Base-by-base conservation (phyloP, 2,329 filamentous ascomycete species). In the Phaeosphaeria sp. region DNA sequence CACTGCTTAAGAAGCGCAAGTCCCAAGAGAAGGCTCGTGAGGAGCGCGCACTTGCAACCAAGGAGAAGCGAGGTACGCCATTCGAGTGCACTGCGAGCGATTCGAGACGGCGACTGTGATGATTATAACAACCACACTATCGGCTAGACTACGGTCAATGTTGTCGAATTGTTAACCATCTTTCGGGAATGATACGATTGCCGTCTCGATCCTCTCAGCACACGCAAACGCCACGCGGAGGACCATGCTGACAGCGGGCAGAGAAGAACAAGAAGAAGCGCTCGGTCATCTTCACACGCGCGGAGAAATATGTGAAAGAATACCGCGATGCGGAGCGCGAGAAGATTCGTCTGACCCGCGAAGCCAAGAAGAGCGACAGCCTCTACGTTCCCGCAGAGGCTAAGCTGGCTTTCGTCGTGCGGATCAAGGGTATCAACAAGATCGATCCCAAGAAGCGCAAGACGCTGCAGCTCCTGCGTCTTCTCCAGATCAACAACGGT, bases 391-490 rank as follows among this genome's bases (percentile, higher is more conserved):
- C 92, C 68, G 93, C 92, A 67, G 93, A 99, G 88, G 84, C 91
- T 80, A 97, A 97, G 86, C 87, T 99, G 78, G 93, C 94, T 85
- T 99, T 99, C 82, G 89, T 99, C 76, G 85, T 98, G 83, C 94
- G 95, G 82, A 99, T 99, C 88, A 99, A 99, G 92, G 95, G 89
- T 96, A 98, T 99, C 93, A 98, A 98, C 92, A 99, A 99, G 91
- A 98, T 99, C 77, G 89, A 96, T 80, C 95, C 95, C 76, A 98
- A 99, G 91, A 96, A 96, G 83, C 93, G 95, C 88, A 99, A 99
- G 90, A 98, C 97, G 79, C 89, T 99, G 76, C 95, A 99, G 86
- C 92, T 99, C 63, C 93, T 99, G 81, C 94, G 95, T 87, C 92
- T 99, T 71, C 90, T 99, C 77, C 95, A 99, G 87, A 99, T 99